Evolutionary conservation across 108 stramenopile species (phyloP), one percentile per base, ranked within the genome.

Genomic region (Pseudonitzschia multiseries): DNA sequence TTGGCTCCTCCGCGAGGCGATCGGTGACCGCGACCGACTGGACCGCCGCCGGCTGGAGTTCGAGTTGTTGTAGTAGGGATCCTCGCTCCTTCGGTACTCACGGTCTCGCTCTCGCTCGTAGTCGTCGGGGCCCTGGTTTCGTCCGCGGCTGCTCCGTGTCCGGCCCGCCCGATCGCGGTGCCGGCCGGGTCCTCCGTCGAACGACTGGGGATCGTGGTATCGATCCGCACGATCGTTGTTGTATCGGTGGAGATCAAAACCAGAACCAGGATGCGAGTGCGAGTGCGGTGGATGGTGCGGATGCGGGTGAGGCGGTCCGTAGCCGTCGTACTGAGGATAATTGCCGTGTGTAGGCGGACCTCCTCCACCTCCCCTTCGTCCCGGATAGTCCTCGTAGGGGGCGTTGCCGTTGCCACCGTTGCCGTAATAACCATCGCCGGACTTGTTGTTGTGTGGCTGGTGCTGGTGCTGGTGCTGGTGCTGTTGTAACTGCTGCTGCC

Each of bases 21-120:
- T 31, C 1, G 64, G 43, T 4, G 76, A 77, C 18, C 61, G 56
- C 28, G 76, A 77, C 41, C 53, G 52, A 53, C 76, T 77, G 31
- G 52, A 69, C 15, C 59, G 64, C 20, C 71, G 66, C 48, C 71
- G 61, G 52, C 70, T 52, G 28, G 62, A 24, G 24, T 71, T n/a
- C n/a, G n/a, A n/a, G n/a, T n/a, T n/a, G n/a, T n/a, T 70, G 54
- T 66, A 56, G 54, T 66, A 57, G 43, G 64, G 53, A 50, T 66
- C 41, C 24, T 70, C 29, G 32, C 36, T 62, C 29, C 61, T 36
- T 28, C 61, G 29, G 36, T 62, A 62, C n/a, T 62, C 61, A 9
- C 61, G 29, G 36, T 62, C 61, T 20, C 61, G 29, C 54, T 62
- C 61, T 20, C 61, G 29, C 54, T 56, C 54, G 54, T 56, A 68